Conservation (phyloP, 768 basidiomycete species). For the Mrakia gelida region DNA sequence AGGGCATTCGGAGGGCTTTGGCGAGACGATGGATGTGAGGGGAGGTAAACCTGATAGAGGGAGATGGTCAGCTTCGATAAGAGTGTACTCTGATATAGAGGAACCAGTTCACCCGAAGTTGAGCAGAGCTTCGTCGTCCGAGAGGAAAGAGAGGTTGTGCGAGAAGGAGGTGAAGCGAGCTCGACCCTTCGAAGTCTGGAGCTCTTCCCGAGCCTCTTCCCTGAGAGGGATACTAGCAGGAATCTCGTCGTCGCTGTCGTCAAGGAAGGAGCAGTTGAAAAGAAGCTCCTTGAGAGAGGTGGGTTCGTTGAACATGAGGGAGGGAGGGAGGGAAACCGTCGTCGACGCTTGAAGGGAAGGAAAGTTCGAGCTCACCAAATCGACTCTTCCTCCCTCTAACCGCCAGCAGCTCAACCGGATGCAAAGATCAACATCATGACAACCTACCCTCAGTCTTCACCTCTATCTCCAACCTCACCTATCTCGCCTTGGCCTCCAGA, state of each 20-base stretch:
- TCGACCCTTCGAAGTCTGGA: not conserved
- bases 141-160: not conserved
- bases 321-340: not conserved
- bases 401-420: not conserved
- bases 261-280: not conserved
- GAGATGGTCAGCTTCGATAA: not conserved
- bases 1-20: not conserved
- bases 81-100: not conserved
- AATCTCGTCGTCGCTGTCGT: not conserved
- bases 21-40: not conserved
- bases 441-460: slow-evolving; percentile 1
- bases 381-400: not conserved
- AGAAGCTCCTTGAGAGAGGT: not conserved
- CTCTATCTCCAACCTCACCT: slow-evolving; percentile 38
- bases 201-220: no score
- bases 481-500: slow-evolving; percentile 44
- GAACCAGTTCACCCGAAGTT: not conserved
- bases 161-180: not conserved
- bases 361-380: not conserved
- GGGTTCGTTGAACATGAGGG: not conserved
- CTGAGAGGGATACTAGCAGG: no score
- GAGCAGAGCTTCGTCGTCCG: not conserved
- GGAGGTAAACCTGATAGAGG: not conserved
- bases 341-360: no score
- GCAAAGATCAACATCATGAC: not conserved